These are phyloP conservation scores for Albugo laibachii DNA, from an alignment of 352 stramenopile genomes.

Conservation along the genomic window DNA sequence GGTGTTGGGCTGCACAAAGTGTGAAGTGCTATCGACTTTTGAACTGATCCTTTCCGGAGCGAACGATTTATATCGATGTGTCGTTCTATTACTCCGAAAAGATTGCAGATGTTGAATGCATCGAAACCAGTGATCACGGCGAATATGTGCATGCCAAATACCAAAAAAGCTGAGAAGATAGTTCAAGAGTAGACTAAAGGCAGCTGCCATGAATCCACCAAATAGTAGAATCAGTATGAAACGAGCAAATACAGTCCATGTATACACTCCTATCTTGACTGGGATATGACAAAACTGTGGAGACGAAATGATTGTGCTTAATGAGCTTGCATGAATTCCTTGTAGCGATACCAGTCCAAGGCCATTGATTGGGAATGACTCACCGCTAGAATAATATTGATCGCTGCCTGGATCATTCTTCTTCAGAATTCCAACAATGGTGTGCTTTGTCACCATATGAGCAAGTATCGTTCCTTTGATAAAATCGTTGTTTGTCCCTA, in stretches of 20 bases:
- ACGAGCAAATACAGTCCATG: slow-evolving; percentile 32
- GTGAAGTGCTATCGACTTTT: slow-evolving; percentile 9
- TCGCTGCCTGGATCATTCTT: slow-evolving; percentile 32
- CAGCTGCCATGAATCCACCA: slow-evolving; percentile 44
- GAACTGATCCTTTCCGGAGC: slow-evolving; percentile 33
- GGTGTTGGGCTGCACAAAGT: slow-evolving; percentile 12
- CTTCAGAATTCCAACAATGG: slow-evolving; percentile 45
- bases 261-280: slow-evolving; percentile 27
- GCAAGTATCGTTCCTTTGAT: slow-evolving; percentile 24
- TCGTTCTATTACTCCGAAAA: slow-evolving; percentile 48
- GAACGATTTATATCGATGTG: slow-evolving; percentile 65
- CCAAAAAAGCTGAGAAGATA: slow-evolving; percentile 66
- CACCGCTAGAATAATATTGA: slow-evolving; percentile 17
- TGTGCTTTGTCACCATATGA: slow-evolving; percentile 6
- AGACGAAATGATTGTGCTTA: slow-evolving; percentile 6
- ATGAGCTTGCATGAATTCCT: slow-evolving; percentile 17
- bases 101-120: slow-evolving; percentile 55
- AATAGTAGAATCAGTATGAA: slow-evolving; percentile 53
- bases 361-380: too few species aligned
- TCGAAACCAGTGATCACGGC: slow-evolving; percentile 65
- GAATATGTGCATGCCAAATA: slow-evolving; percentile 67
- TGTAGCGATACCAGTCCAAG: too few species aligned
- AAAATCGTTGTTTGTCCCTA: too few species aligned
- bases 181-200: slow-evolving; percentile 40
- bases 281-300: slow-evolving; percentile 36